phyloP scores from a whole-genome alignment of 495 filamentous ascomycete genomes.

The Cetradonia linearis region DNA sequence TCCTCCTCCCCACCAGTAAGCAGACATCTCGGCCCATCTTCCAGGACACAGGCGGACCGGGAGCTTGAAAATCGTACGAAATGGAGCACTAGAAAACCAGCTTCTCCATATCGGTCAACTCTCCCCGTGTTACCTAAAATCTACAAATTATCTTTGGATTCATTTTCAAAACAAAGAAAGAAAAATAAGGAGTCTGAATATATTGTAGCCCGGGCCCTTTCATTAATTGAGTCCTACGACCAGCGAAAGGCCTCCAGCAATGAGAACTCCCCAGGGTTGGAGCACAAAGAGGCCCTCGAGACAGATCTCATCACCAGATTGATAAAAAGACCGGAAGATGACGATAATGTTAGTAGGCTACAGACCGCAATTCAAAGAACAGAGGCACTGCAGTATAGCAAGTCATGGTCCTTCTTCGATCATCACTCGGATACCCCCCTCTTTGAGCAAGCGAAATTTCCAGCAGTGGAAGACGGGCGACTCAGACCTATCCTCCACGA shows the following conservation, averaged over 20 bases:
- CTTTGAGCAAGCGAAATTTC: constrained; percentile 1
- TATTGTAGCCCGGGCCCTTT: constrained; percentile 43
- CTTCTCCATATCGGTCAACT: constrained; percentile 27
- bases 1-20: constrained; percentile 19
- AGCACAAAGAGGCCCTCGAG: constrained; percentile 29
- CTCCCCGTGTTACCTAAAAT: constrained; percentile 39
- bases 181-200: constrained; percentile 49
- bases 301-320: constrained; percentile 35
- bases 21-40: not conserved
- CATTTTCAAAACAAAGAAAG: constrained; percentile 49
- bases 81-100: constrained; percentile 8
- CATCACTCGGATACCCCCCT: constrained; percentile 25
- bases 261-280: constrained; percentile 19
- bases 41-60: not conserved
- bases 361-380: constrained; percentile 64
- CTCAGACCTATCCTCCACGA: constrained; percentile 1
- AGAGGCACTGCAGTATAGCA: constrained; percentile 52
- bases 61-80: not conserved
- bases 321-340: constrained; percentile 44
- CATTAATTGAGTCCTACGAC: constrained; percentile 32
- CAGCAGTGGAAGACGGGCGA: constrained; percentile 9
- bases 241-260: constrained; percentile 24
- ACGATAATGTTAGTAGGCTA: constrained; percentile 46
- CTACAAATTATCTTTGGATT: constrained; percentile 59
- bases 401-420: constrained; percentile 60